These are phyloP conservation scores for Geoglossum cookeanum DNA, from an alignment of 2,329 filamentous ascomycete species.

Conservation along the genomic window DNA sequence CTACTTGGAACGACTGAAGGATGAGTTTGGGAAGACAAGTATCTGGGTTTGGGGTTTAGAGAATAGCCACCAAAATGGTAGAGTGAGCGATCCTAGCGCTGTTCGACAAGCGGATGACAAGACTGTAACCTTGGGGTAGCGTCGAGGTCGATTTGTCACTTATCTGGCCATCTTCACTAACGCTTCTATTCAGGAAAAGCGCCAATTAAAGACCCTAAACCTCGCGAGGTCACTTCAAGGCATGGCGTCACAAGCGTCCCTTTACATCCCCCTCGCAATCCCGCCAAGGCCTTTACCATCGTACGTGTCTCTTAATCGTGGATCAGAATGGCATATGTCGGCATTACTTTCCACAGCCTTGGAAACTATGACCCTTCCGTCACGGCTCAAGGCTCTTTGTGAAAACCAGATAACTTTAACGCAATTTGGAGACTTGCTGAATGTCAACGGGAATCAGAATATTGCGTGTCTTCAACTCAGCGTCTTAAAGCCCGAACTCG, in stretches of 20 bases:
- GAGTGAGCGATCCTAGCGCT: conserved; percentile 24
- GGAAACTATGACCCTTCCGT: conserved; percentile 61
- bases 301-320: conserved; percentile 38
- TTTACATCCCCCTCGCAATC: conserved; percentile 57
- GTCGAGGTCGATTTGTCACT: background rate
- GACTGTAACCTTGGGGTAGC: background rate
- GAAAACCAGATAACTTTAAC: conserved; percentile 33
- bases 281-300: conserved; percentile 36
- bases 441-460: conserved; percentile 58
- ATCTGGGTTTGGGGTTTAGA: conserved; percentile 80
- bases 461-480: conserved; percentile 58
- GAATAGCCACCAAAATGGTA: conserved; percentile 33
- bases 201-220: conserved; percentile 49
- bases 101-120: too few relatives aligned
- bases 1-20: conserved; percentile 59
- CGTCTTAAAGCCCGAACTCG: conserved; percentile 23
- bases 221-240: conserved; percentile 51
- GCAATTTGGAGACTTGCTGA: conserved; percentile 46
- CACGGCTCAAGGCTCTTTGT: conserved; percentile 38
- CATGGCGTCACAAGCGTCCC: conserved; percentile 50
- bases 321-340: conserved; percentile 61
- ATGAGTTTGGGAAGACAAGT: conserved; percentile 77
- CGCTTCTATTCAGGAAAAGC: conserved; percentile 31
- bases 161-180: conserved; percentile 2
- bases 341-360: conserved; percentile 58